Base-by-base conservation (phyloP, 371 early-diverging fungal species). In the Vairimorpha necatrix region DNA sequence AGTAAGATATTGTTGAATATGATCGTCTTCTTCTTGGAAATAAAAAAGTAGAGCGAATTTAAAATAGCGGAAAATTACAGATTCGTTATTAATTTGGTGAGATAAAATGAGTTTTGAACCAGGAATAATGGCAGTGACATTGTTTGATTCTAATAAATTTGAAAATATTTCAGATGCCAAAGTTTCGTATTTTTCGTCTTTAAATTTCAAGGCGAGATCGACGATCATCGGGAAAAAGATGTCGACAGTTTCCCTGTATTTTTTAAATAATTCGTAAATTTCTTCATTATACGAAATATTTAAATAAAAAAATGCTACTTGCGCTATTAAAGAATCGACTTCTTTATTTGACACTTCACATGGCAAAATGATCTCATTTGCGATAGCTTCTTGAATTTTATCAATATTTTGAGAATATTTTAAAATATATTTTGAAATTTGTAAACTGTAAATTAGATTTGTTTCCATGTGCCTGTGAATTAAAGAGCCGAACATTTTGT, bases 1-100 rank as follows among this genome's bases (percentile, higher is more conserved):
- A 32, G 34, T 69, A n/a, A 77, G 58, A 61, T 76, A 80, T 47
- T 76, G 76, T 54, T 74, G 60, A 1, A 80, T 73, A 26, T 72
- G 33, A 38, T 69, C 70, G 39, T 78, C 58, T n/a, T 79, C 62
- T 34, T 81, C 78, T 28, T 18, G 16, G 34, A 69, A 79, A 54
- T 75, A 75, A 67, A 36, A 56, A 47, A 26, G 32, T 30, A 66
- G 56, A 30, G 66, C 58, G 46, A 66, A 74, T 42, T 0, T 65
- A 38, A 67, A 0, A 34, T 76, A 67, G 6, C 22, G 61, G 22
- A 18, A 30, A 65, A 60, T 47, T 30, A 63, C 22, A 16, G 32
- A 30, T 20, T 62, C 24, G 36, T 34, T n/a, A 26, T 18, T 0
- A 9, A 34, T 26, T 11, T 4, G 28, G 24, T 47, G 26, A 0